phyloP scores from a whole-genome alignment of 2,329 filamentous ascomycete species.

The Lasiodiplodia sp. region DNA sequence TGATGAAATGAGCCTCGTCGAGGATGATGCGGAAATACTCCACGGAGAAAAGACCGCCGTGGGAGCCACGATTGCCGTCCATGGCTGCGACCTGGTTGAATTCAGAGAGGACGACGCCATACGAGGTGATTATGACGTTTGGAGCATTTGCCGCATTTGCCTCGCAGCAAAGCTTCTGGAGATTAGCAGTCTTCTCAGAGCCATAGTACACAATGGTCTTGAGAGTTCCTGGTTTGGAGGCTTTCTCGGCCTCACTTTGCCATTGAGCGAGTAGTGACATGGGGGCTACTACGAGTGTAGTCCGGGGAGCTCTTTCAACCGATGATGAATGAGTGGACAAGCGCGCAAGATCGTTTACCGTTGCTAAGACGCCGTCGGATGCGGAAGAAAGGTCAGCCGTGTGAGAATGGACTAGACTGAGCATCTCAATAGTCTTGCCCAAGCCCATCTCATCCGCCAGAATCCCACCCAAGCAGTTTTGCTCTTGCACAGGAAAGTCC shows the following conservation, averaged over 20 bases:
- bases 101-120: constrained; percentile 89
- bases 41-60: constrained; percentile 81
- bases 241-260: constrained; percentile 93
- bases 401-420: constrained; percentile 89
- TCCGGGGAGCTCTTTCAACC: constrained; percentile 78
- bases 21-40: constrained; percentile 95
- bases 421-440: constrained; percentile 98
- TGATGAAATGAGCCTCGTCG: constrained; percentile 95
- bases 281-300: constrained; percentile 93
- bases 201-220: constrained; percentile 93
- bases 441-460: constrained; percentile 97
- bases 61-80: constrained; percentile 69
- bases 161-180: constrained; percentile 79
- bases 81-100: constrained; percentile 76
- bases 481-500: constrained; percentile 91
- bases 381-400: constrained; percentile 61
- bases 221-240: constrained; percentile 82
- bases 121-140: constrained; percentile 93
- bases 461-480: constrained; percentile 92
- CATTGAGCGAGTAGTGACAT: constrained; percentile 97
- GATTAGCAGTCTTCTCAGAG: constrained; percentile 78
- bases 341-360: constrained; percentile 68
- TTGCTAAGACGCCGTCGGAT: constrained; percentile 40
- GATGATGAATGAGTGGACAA: constrained; percentile 64
- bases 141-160: constrained; percentile 79